Evolutionary conservation across 208 protist genomes (phyloP).

Genomic region (Leishmania tarentolae): DNA sequence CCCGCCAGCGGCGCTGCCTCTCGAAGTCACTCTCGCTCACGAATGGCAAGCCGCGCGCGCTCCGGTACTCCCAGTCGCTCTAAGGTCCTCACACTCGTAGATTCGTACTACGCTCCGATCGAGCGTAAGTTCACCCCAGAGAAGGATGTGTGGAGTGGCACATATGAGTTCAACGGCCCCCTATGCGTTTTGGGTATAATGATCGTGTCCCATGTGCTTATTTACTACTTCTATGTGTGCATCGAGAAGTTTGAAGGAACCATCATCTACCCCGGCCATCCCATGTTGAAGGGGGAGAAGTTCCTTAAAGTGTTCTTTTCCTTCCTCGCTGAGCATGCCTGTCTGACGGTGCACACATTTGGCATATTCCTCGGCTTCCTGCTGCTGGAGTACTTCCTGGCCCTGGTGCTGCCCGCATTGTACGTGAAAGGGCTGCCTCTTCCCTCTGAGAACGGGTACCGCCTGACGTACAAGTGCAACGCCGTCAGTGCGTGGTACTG

Average conservation of each 20-base stretch:
- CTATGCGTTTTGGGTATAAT: conserved; percentile 79
- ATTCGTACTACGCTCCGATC: conserved; percentile 55
- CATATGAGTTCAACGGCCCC: conserved; percentile 86
- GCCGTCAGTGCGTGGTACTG: conserved; percentile 83
- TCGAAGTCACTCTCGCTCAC: conserved; percentile 24
- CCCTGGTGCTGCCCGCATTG: conserved; percentile 76
- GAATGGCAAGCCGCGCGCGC: conserved; percentile 25
- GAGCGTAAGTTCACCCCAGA: conserved; percentile 76
- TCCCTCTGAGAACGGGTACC: conserved; percentile 78
- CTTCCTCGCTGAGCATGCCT: conserved; percentile 53
- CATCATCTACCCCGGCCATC: conserved; percentile 84
- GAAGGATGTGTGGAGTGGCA: conserved; percentile 73
- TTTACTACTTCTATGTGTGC: conserved; percentile 92
- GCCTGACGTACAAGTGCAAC: conserved; percentile 92
- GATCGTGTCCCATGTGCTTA: conserved; percentile 79
- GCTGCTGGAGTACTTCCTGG: conserved; percentile 77
- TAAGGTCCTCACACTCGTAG: conserved; percentile 39
- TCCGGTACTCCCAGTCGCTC: conserved; percentile 4
- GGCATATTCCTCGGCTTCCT: conserved; percentile 70
- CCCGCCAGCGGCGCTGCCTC: conserved; percentile 34
- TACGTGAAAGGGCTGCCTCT: conserved; percentile 85
- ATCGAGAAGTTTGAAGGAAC: conserved; percentile 79
- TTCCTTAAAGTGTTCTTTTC: conserved; percentile 54
- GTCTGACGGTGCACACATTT: conserved; percentile 52
- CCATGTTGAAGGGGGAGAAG: conserved; percentile 54